Evolutionary conservation across 2,329 filamentous ascomycete genomes (phyloP), one percentile per base, ranked within the genome.

Genomic region (Epichloe bromicola): DNA sequence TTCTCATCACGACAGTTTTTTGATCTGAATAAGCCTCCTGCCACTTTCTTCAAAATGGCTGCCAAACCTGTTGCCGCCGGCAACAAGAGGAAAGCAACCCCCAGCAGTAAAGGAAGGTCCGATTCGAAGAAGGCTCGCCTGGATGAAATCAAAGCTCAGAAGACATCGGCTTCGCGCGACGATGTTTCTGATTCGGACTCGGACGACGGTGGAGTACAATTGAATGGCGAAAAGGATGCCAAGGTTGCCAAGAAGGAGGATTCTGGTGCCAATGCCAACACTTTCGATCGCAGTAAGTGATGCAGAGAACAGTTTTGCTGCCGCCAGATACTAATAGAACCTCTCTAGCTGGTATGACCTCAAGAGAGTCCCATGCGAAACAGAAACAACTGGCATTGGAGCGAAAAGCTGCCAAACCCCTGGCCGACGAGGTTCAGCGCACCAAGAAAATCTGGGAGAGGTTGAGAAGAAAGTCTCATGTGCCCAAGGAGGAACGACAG

Each of bases 361-460:
- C 86, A 8, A 84, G 83, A 63, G 93, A 98, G 74, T 83, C 89
- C 20, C 93, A 97, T 67, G 82, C 83, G 47, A 95, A 95, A 68
- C 93, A 98, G 70, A 95, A 91, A 69, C 85, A 85, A 56, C 74
- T 96, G 48, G 85, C 82, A 23, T 85, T 83, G 62, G 91, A 97
- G 65, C 87, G 94, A 59, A 96, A 90, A 74, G 84, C 87, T 38
- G 84, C 86, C 42, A 97, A 96, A 71, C 93, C 93, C 23, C 83
- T 97, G 58, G 89, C 91, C 63, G 90, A 97, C 65, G 81, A 86
- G 62, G 83, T 97, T 57, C 80, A 84, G 56, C 83, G 89, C 55
- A 86, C 88, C 50, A 98, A 98, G 76, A 95, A 96, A 73, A 79
- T 98, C 49, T 98, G 93, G 94, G 93, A 98, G 73, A 81, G 86